Conservation (phyloP, 176 grass and related monocot genomes). For the Alloteropsis semialata region DNA sequence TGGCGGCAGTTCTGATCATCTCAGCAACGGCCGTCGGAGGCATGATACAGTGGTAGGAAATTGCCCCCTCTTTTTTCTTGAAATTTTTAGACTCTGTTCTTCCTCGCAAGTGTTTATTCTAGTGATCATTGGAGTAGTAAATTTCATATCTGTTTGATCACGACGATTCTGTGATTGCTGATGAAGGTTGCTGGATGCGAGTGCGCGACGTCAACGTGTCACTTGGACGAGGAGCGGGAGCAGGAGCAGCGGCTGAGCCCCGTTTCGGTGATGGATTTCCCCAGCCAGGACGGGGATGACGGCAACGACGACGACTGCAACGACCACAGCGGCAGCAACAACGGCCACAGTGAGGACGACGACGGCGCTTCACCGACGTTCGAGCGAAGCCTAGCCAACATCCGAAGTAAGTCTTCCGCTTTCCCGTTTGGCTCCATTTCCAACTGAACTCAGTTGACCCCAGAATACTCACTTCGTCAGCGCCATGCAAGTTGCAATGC, state of each 20-base stretch:
- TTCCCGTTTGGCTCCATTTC: neutral
- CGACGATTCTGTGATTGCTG: neutral
- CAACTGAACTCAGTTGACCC: conserved; percentile 14
- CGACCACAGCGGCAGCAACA: neutral
- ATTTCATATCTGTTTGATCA: neutral
- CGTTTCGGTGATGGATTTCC: conserved; percentile 83
- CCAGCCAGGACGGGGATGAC: conserved; percentile 45
- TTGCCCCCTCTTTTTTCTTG: neutral
- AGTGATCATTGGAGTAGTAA: neutral
- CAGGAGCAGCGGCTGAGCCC: conserved; percentile 57
- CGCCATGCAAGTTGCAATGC: neutral
- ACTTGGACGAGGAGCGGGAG: conserved; percentile 31
- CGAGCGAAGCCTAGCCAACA: conserved; percentile 40
- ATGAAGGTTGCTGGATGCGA: conserved; percentile 5
- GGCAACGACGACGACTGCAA: conserved; percentile 14
- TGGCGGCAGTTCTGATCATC: neutral
- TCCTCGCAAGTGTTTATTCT: neutral
- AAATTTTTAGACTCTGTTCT: neutral
- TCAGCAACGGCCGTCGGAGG: neutral
- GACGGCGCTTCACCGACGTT: conserved; percentile 39
- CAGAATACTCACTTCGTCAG: neutral
- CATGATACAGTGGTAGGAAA: conserved; percentile 21
- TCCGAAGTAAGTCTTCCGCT: conserved; percentile 54
- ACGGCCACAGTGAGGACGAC: neutral
- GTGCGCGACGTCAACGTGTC: conserved; percentile 19